Base-by-base conservation (phyloP, 2,329 filamentous ascomycete genomes). In the Colletotrichum chrysophilum region DNA sequence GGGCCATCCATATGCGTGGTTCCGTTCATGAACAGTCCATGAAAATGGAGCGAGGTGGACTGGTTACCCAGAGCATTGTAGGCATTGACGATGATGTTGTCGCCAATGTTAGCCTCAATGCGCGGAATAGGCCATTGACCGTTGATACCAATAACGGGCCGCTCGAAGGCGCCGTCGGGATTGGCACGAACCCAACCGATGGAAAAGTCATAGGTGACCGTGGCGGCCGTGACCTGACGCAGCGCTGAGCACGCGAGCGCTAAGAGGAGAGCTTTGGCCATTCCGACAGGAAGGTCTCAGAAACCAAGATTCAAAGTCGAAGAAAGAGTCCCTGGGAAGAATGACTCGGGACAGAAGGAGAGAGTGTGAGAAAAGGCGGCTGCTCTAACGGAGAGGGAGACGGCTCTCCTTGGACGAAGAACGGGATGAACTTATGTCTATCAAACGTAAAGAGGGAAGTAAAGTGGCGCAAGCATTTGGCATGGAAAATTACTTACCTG, bases 81-180 rank as follows among this genome's bases (percentile, higher is more conserved):
- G 60, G 90, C 86, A 71, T 91, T 91, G 76, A 93, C 85, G 74
- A 93, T 81, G 67, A 94, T 78, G 26, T 85, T 88, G 80, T 95
- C 93, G 74, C 93, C 93, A 65, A 92, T 85, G 64, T 88, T 89
- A 48, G 90, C 93, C 66, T 90, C 88, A 71, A 95, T 92, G 32
- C 85, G 83, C 1, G 95, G 94, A 66, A 94, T 89, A 2, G 94
- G 95, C 93, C 94, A 95, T 85, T 93, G 83, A 4, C 91, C 91
- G 80, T 97, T 96, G 85, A 97, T 93, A 61, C 93, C 94, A 81
- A 96, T 94, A 4, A 91, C 90, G n/a, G 91, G 89, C 36, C 94
- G 89, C 48, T 87, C 84, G 34, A 58, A 58, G 55, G 26, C 55
- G 55, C 21, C 21, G 55, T 58, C 55, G 12, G 55, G 21, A 28